phyloP scores from a whole-genome alignment of 805 yeast species.

The Saccharomyces jurei region DNA sequence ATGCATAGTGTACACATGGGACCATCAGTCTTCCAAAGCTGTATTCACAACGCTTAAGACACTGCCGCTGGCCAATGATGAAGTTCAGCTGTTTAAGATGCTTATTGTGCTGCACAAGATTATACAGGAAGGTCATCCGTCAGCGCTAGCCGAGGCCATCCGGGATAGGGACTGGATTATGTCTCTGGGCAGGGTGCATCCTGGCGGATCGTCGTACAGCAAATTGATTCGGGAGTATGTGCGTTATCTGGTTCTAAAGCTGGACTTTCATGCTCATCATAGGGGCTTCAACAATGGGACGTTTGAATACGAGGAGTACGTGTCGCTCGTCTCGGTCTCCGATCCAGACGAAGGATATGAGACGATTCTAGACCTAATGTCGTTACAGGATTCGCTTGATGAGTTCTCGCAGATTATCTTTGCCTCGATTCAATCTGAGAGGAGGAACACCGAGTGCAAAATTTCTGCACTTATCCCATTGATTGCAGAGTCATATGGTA shows the following conservation, averaged over 20 bases:
- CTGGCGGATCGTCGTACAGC: constrained; percentile 50
- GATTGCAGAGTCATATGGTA: constrained; percentile 87
- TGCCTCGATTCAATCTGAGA: constrained; percentile 54
- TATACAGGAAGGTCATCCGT: constrained; percentile 95
- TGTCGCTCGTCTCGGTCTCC: constrained; percentile 75
- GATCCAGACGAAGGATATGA: constrained; percentile 96
- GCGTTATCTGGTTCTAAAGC: constrained; percentile 57
- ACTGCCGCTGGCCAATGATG: constrained; percentile 69
- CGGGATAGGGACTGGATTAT: constrained; percentile 71
- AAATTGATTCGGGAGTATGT: constrained; percentile 72
- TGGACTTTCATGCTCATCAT: constrained; percentile 76
- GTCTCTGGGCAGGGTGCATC: constrained; percentile 51
- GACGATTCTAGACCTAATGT: constrained; percentile 76
- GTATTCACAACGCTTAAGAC: constrained; percentile 79
- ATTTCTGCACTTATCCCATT: constrained; percentile 83
- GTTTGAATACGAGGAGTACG: constrained; percentile 92
- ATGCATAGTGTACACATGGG: constrained; percentile 95
- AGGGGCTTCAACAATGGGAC: constrained; percentile 83
- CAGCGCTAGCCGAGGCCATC: constrained; percentile 72
- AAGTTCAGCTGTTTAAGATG: constrained; percentile 78
- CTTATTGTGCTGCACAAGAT: constrained; percentile 82
- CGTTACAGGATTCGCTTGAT: constrained; percentile 75
- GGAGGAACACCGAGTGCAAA: constrained; percentile 54
- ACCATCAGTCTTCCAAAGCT: constrained; percentile 72
- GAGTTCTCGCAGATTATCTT: constrained; percentile 70